Percentiles rank a stretch among this genome's conserved stretches.
Conservation (phyloP, 73 alveolate species). For the Tetrahymena borealis region DNA sequence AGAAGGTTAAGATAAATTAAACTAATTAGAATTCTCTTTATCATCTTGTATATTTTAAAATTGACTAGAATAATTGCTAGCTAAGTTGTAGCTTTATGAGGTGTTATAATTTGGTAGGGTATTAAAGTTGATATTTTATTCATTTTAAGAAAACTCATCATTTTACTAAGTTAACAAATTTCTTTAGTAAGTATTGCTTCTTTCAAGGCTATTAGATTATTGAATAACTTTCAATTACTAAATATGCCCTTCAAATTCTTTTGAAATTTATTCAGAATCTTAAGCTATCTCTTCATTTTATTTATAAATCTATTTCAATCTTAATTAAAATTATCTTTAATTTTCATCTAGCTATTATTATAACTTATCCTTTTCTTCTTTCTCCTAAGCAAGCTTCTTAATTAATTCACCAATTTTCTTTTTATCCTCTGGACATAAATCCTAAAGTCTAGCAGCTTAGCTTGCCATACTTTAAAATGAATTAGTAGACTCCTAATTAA, state of each 20-base stretch:
- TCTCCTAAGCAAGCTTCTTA: constrained; percentile 83
- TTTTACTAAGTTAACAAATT: neutral
- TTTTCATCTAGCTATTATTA: constrained; percentile 55
- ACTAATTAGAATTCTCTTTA: neutral
- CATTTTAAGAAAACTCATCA: neutral
- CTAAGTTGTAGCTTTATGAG: neutral
- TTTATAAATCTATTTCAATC: constrained; percentile 44
- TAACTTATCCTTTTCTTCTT: constrained; percentile 72
- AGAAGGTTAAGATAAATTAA: neutral
- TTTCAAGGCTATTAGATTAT: no score
- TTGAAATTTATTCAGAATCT: constrained; percentile 43
- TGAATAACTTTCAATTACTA: neutral
- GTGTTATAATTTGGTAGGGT: neutral
- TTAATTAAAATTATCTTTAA: constrained; percentile 61
- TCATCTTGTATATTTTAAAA: neutral
- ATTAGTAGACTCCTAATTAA: neutral
- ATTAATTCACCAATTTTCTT: constrained; percentile 92
- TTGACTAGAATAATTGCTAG: neutral
- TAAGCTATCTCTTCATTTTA: constrained; percentile 46
- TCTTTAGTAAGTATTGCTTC: neutral
- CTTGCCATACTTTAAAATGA: neutral
- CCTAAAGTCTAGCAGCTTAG: constrained; percentile 43
- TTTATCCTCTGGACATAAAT: constrained; percentile 93
- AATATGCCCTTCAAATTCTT: constrained; percentile 12
- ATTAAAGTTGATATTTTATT: neutral